Conservation (phyloP, 441 rosid species). For the Populus hybrid region DNA sequence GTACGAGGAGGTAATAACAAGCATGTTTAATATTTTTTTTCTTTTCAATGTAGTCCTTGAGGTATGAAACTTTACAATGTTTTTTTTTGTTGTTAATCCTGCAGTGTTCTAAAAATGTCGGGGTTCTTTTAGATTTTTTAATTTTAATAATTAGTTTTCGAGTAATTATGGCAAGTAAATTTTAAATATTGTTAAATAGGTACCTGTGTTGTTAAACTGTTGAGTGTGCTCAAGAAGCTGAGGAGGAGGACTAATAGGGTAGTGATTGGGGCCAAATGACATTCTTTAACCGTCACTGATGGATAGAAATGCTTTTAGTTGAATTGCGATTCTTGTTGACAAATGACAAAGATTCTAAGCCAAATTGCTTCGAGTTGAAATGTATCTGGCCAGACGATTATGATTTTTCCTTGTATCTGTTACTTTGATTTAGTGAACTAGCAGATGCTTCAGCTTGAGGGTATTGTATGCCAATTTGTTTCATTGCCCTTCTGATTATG, state of each 20-base stretch:
- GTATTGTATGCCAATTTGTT: neutral
- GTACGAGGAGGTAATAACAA: slow-evolving; percentile 73
- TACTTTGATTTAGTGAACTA: neutral
- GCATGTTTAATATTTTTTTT: neutral
- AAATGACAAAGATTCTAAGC: neutral
- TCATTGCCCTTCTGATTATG: neutral
- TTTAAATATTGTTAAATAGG: neutral
- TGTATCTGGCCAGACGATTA: neutral
- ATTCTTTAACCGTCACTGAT: neutral
- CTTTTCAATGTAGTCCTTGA: neutral
- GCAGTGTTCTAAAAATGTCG: neutral
- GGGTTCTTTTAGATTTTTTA: neutral
- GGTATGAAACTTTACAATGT: neutral
- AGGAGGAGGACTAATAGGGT: neutral
- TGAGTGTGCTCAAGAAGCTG: too few relatives aligned
- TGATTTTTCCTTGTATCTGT: neutral
- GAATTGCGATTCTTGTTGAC: neutral
- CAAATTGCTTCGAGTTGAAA: neutral
- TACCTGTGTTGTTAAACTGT: neutral
- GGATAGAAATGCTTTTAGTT: neutral
- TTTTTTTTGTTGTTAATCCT: neutral
- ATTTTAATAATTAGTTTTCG: neutral
- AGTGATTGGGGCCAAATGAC: neutral
- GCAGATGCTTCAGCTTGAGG: neutral
- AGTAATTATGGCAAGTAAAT: neutral